Evolutionary conservation across 176 grass and related monocot genomes (phyloP), one percentile per base, ranked within the genome.

Genomic region (Eragrostis curvula): DNA sequence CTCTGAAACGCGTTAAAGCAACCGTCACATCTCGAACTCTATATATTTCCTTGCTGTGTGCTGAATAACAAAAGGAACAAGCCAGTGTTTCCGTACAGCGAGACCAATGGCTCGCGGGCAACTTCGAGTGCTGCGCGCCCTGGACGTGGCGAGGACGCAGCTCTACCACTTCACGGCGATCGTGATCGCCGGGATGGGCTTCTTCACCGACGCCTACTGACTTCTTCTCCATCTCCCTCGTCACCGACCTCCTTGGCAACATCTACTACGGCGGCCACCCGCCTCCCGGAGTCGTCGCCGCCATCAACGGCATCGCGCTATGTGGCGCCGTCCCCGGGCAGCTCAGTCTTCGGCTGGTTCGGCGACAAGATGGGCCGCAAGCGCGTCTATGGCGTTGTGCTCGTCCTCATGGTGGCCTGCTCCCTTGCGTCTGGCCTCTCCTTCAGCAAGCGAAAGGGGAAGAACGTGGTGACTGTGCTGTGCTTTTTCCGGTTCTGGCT

Each of bases 301-400:
- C 47, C 20, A 32, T 89, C 51, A 49, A 24, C 56, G 64, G 83
- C 28, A 77, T 89, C 47, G 78, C 88, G n/a, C 66, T 89, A 50
- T 47, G 69, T 32, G 88, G 88, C 17, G 68, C 79, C 12, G 53
- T 82, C 41, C 68, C 27, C 0, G 89, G 89, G 11, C 83, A 88
- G 60, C 67, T 92, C 23, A n/a, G 66, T 92, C 61, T 88, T 92
- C 61, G 90, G 90, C 3, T 92, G 86, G 86, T 73, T 92, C 0
- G 90, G 90, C 18, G 89, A 91, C 75, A 91, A 81, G 89, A 42
- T 88, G 8, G 89, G 89, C 3, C 81, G 85, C 36, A 91, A 91
- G 66, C 53, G 16, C 43, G 49, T 85, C 43, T 85, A 85, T 2
- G 83, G 74, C 30, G 16, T 85, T 66, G 70, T 66, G 9, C 44